Evolutionary conservation across 2,329 filamentous ascomycete genomes (phyloP), one percentile per base, ranked within the genome.

Genomic region (Metarhizium anisopliae): DNA sequence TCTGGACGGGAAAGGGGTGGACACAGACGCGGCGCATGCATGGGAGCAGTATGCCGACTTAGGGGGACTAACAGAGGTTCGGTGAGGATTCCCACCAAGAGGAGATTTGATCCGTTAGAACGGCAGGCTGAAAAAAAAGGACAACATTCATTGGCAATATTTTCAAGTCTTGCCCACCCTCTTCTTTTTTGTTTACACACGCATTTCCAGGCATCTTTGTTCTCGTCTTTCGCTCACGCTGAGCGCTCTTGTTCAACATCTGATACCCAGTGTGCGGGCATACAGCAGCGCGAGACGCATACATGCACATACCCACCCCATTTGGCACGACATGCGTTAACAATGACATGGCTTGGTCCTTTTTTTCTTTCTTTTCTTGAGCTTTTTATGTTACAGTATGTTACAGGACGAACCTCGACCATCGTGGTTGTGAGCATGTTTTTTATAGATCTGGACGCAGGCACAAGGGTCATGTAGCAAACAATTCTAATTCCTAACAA

Each of bases 21-120:
- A 59, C 5, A 56, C 55, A 25, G 55, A 58, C 52, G 36, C 55
- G 10, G 62, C 63, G 20, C 35, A 62, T 68, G 70, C 70, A 4
- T 79, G 74, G 75, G 75, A 74, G 59, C 73, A 77, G 62, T 78
- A 75, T 58, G 67, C 69, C 32, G 73, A 76, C 13, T 62, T 79
- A 4, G 76, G 76, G 38, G 76, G 76, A 0, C 61, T 77, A 50
- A 77, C 70, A 2, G 70, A 72, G 57, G 64, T 70, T 60, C 62
- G 62, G 47, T 72, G 61, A 70, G 30, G 51, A 29, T 25, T 25
- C 25, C 3, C 25, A 4, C 25, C 25, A 25, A 25, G 25, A 25
- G 25, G 25, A 25, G 25, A 25, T 25, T 25, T 25, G 25, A 25
- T 25, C 25, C 25, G 1, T 1, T 25, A 25, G 25, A 25, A 25